A percentile compares a stretch with the other conserved stretches of the same genome.
Evolutionary conservation across 768 basidiomycete genomes (phyloP).

Genomic region (Calocera cornea): DNA sequence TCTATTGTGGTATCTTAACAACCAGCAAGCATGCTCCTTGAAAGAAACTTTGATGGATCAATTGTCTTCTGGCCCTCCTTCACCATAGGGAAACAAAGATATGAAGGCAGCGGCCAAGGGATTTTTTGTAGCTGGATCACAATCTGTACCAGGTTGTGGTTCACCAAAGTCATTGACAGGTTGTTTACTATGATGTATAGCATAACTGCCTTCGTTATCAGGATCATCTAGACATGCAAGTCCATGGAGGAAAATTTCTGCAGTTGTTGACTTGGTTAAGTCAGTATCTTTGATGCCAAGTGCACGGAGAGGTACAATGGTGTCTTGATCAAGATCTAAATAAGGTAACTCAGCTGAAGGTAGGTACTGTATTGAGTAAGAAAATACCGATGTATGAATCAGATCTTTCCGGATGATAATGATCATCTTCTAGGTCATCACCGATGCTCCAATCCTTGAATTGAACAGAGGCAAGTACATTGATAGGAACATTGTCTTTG

Average conservation of each 20-base stretch:
- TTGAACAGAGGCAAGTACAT: slow-evolving; percentile 16
- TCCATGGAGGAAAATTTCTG: slow-evolving; percentile 21
- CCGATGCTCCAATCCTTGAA: slow-evolving; percentile 13
- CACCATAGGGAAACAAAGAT: slow-evolving; percentile 27
- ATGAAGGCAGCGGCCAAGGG: slow-evolving; percentile 18
- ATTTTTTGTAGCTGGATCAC: slow-evolving; percentile 8
- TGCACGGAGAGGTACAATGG: background rate
- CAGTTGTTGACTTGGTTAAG: slow-evolving; percentile 13
- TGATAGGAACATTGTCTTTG: slow-evolving; percentile 25
- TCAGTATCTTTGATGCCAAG: slow-evolving; percentile 23
- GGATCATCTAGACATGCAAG: slow-evolving; percentile 20
- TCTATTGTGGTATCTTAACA: slow-evolving; percentile 7
- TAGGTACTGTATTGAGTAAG: too few relatives aligned
- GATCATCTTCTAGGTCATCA: slow-evolving; percentile 21
- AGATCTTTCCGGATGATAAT: slow-evolving; percentile 21
- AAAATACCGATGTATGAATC: background rate
- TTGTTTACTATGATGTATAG: slow-evolving; percentile 16
- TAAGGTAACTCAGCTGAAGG: too few relatives aligned
- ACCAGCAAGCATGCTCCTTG: slow-evolving; percentile 8
- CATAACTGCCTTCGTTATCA: slow-evolving; percentile 21
- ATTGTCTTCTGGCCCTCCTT: slow-evolving; percentile 24
- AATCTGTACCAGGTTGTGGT: slow-evolving; percentile 10
- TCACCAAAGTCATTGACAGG: slow-evolving; percentile 17
- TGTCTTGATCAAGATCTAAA: slow-evolving; percentile 3
- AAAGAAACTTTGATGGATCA: background rate